Evolutionary conservation across 768 basidiomycete species (phyloP), one percentile per base, ranked within the genome.

Genomic region (Tricholoma sp.): DNA sequence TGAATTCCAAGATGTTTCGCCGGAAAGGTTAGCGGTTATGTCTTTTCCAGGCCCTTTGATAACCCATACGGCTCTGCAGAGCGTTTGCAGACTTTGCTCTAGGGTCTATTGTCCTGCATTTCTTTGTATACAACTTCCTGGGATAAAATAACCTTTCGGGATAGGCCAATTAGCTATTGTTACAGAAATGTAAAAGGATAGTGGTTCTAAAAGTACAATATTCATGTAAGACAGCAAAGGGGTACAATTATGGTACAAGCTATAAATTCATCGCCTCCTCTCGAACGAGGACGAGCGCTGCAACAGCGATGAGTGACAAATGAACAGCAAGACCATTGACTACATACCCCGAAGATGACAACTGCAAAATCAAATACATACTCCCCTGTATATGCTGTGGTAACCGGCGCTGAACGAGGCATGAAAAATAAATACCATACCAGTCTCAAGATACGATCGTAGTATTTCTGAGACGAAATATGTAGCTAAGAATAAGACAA

Each of bases 121-220:
- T 98, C 78, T 99, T 98, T 71, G 95, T 97, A 59, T 98, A 87
- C 81, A 98, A 98, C 75, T 98, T 97, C 81, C 81, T 99, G 12
- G 97, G 96, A 71, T 98, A 68, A 73, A 50, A 4, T 46, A 46
- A 9, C 16, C 8, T 43, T 21, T 43, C 8, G 18, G 5, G 27
- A 50, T 18, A 18, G n/a, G 22, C 45, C 45, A 46, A 27, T 27
- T 11, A 22, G 10, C 21, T 46, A 24, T 19, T 22, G 45, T 46
- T 46, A 31, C 27, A 50, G 35, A 21, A 21, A 43, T 2, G 21
- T 4, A 21, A n/a, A 21, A 18, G 5, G 7, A 8, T 50, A 5
- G 3, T 21, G 47, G 27, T 22, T 46, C 21, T 19, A 18, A 19
- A 18, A 41, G 35, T 41, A 41, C 39, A 41, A 9, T 32, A 32